Base-by-base conservation (phyloP, 2,329 filamentous ascomycete species). In the Aspergillus viridinutans region DNA sequence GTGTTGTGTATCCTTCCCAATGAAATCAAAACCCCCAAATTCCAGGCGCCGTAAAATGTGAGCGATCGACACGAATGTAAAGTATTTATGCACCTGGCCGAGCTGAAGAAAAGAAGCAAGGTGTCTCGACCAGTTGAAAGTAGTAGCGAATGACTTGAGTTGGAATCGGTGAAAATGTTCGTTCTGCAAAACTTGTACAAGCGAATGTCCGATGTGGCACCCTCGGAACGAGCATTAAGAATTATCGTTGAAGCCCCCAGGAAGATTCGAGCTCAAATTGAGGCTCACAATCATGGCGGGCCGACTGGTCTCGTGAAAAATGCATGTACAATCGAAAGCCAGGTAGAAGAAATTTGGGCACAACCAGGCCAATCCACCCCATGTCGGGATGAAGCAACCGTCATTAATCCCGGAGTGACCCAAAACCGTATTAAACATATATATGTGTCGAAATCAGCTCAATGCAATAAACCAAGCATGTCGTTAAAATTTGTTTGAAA, bases 51-150 rank as follows among this genome's bases (percentile, higher is more conserved):
- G 64, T 47, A 61, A 61, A 58, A 60, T 69, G 67, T 70, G 69
- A 74, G 69, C 71, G 72, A 75, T 68, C 61, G 72, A 74, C 72
- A 72, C 62, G 69, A 74, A 73, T 65, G 60, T 62, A 64, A 68
- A 67, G 63, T 64, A 52, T 67, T 63, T 70, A 69, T 71, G 63
- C 67, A 69, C 55, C 63, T 65, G 64, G 60, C 63, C 66, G 67
- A 69, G 68, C 62, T 53, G 49, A 68, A 67, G 63, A 59, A 53
- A 58, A 67, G 67, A 61, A 61, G 63, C 58, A 55, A 62, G 55
- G 67, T 60, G 66, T 2, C 69, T 64, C 65, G 69, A 65, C 63
- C 68, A 68, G 61, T 57, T 52, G 57, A 62, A 66, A 65, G 65
- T 65, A 72, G 67, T 66, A 71, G 67, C 69, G 71, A 72, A 66